These are phyloP conservation scores for Platanthera guangdongensis DNA, from an alignment of 106 monocot genomes.

Conservation along the genomic window DNA sequence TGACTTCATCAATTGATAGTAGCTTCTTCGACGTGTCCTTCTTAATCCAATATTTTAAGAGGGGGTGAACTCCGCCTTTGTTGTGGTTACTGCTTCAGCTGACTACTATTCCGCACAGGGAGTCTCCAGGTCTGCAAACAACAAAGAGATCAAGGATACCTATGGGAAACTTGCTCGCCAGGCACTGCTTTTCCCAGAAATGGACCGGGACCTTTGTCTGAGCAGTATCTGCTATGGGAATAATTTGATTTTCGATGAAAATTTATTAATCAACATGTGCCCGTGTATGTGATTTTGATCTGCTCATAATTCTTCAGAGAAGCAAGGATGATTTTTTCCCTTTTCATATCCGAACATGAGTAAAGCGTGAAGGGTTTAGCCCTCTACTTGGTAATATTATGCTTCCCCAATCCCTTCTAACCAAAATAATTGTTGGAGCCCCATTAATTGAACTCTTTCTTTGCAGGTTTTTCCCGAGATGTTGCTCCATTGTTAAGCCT, in stretches of 20 bases:
- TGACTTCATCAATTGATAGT: background rate
- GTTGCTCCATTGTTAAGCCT: background rate
- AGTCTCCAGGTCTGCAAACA: conserved; percentile 56
- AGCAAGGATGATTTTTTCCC: background rate
- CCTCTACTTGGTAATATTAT: background rate
- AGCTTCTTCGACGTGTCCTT: background rate
- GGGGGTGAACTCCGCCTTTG: background rate
- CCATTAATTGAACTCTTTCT: background rate
- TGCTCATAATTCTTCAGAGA: background rate
- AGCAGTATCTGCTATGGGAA: background rate
- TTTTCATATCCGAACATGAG: background rate
- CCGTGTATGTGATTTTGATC: background rate
- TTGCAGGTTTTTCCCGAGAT: background rate
- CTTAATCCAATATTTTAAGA: background rate
- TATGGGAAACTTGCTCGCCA: conserved; percentile 81
- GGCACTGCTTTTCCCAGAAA: conserved; percentile 24
- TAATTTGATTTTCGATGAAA: background rate
- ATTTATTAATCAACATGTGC: background rate
- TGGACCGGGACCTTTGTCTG: background rate
- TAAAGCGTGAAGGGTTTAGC: background rate
- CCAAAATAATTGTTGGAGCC: background rate
- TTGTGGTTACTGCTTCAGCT: conserved; percentile 32
- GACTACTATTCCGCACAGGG: conserved; percentile 97
- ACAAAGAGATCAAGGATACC: conserved; percentile 90
- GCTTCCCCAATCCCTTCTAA: background rate